phyloP scores from a whole-genome alignment of 805 yeast genomes.

The Diddensiella santjacobensis region DNA sequence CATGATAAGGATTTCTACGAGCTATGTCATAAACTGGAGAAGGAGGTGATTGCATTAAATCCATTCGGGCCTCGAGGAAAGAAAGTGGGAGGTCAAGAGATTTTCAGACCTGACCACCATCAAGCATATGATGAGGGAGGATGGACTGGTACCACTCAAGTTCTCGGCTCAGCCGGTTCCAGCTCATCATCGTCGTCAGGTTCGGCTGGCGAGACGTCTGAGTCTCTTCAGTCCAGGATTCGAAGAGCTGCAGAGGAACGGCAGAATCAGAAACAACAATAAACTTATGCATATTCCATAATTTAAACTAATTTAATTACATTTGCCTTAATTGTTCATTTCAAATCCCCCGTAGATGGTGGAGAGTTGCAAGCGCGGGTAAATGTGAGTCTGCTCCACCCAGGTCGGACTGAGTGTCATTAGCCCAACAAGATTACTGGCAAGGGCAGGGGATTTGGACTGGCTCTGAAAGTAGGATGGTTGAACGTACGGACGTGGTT shows the following conservation, averaged over 20 bases:
- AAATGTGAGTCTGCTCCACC: not conserved
- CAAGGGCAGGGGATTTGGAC: too few relatives aligned
- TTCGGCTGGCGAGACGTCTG: conserved; percentile 6
- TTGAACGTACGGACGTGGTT: conserved; percentile 28
- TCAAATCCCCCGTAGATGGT: too few relatives aligned
- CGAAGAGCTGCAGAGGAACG: conserved; percentile 20
- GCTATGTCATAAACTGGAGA: conserved; percentile 32
- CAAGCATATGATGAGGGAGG: conserved; percentile 26
- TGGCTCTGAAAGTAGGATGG: conserved; percentile 16
- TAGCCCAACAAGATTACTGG: not conserved
- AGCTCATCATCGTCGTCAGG: conserved; percentile 1
- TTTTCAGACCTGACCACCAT: conserved; percentile 20
- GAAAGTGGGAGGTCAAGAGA: conserved; percentile 20
- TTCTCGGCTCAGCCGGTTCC: conserved; percentile 15
- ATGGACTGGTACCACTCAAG: conserved; percentile 25
- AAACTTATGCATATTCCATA: too few relatives aligned
- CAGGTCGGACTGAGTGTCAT: too few relatives aligned
- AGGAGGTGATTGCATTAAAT: conserved; percentile 31
- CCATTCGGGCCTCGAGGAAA: conserved; percentile 30
- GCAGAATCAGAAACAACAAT: conserved; percentile 3
- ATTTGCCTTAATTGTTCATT: too few relatives aligned
- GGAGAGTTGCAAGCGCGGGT: too few relatives aligned
- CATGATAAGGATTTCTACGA: conserved; percentile 37
- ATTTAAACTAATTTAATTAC: too few relatives aligned
- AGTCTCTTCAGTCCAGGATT: conserved; percentile 11